Base-by-base conservation (phyloP, 306 rosid species). In the Coriaria nepalensis region DNA sequence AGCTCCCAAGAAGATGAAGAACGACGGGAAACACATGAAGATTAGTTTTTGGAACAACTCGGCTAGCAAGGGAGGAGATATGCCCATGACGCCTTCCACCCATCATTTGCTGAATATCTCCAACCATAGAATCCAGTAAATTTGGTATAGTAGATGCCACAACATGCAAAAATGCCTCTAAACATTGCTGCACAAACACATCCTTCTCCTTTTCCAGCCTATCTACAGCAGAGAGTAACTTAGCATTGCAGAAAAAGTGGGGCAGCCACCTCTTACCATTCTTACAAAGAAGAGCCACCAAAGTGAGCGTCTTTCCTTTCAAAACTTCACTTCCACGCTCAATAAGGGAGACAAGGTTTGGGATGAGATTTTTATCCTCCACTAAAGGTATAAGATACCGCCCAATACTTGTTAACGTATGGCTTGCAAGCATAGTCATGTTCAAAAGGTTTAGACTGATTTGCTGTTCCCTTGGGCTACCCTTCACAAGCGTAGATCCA, bases 11-110 rank as follows among this genome's bases (percentile, higher is more conserved):
- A 71, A 90, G 90, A 77, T 85, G 98, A 61, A 85, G 87, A 45
- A 85, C 87, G 53, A 90, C 95, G 8, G 98, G 98, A 70, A 85
- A 81, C 66, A 77, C 55, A 66, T 90, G 80, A 52, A 82, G 64
- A 66, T 79, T 79, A 64, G 79, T 66, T 78, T 90, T 85, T 39
- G 95, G 73, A 59, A 92, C 69, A 68, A 79, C 76, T 72, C 95
- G 66, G 65, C 94, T 57, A 40, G 77, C 61, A 61, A 82, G 87
- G 57, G 94, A 49, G 44, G 94, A 76, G 15, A 72, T 59, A 54
- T 82, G 94, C 34, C 92, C 98, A 44, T 71, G 94, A 64, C 95
- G 98, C 72, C 83, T 73, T 69, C 87, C 94, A 65, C 83, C 95
- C 79, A 85, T 79, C 59, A 69, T 69, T 75, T 85, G 94, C 61